Evolutionary conservation across 768 basidiomycete genomes (phyloP).

Genomic region (Rhodotorula taiwanensis): DNA sequence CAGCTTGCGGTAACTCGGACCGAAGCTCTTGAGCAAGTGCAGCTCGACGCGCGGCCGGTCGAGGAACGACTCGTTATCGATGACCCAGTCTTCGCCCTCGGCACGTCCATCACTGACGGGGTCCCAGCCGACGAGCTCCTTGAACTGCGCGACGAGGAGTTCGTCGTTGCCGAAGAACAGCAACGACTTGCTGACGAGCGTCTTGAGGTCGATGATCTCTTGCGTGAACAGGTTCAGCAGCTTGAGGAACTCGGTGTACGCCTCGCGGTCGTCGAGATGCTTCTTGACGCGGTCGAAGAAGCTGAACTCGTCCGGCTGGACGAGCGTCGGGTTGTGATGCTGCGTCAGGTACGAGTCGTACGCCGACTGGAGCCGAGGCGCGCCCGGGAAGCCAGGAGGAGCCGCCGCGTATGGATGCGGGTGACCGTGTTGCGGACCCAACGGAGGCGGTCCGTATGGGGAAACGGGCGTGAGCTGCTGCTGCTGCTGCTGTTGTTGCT

Average conservation of each 20-base stretch:
- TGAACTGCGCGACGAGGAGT: conserved; percentile 65
- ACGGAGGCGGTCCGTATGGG: conserved; percentile 17
- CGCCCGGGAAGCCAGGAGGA: conserved; percentile 31
- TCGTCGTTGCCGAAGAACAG: conserved; percentile 68
- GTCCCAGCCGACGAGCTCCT: conserved; percentile 74
- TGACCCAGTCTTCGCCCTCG: conserved; percentile 47
- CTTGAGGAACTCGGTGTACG: conserved; percentile 79
- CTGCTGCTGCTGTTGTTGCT: conserved; percentile 6
- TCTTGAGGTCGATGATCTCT: conserved; percentile 79
- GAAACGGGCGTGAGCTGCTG: conserved; percentile 1
- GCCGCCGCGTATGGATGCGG: conserved; percentile 27
- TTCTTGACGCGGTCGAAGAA: conserved; percentile 86
- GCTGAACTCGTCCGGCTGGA: conserved; percentile 60
- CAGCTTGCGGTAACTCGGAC: conserved; percentile 86
- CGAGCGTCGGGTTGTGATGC: conserved; percentile 32
- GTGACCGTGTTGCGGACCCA: background rate
- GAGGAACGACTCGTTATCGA: conserved; percentile 54
- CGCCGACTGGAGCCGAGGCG: conserved; percentile 33
- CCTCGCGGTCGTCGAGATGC: conserved; percentile 49
- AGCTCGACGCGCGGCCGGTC: conserved; percentile 63
- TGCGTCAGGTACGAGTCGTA: conserved; percentile 33
- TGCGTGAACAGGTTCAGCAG: conserved; percentile 81
- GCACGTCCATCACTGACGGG: conserved; percentile 37
- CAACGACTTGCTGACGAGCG: conserved; percentile 70
- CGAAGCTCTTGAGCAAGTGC: conserved; percentile 51